Conservation (phyloP, 768 basidiomycete species). For the Rhodotorula diobovata region DNA sequence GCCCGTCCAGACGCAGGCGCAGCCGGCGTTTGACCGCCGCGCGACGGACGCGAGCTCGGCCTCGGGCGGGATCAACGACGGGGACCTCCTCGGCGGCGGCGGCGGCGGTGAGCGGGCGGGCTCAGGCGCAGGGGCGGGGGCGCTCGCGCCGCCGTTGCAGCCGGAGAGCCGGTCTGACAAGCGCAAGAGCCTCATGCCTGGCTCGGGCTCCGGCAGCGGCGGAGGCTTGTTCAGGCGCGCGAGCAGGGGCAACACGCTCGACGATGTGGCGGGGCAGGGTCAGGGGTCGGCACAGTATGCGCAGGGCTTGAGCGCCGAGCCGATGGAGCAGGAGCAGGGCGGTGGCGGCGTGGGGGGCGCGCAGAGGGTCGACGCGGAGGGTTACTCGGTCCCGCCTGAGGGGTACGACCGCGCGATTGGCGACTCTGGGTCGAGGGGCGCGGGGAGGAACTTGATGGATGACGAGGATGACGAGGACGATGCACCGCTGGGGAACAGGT, state of each 20-base stretch:
- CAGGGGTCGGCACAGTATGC: neutral
- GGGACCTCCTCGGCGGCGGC: conserved; percentile 22
- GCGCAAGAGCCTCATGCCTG: conserved; percentile 23
- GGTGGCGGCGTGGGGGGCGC: neutral
- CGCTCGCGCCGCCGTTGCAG: conserved; percentile 11
- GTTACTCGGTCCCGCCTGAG: conserved; percentile 50
- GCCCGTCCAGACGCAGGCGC: neutral
- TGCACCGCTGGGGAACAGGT: conserved; percentile 3
- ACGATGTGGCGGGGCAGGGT: neutral
- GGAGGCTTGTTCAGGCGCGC: conserved; percentile 21
- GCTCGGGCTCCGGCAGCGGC: neutral
- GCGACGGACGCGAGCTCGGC: neutral
- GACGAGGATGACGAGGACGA: conserved; percentile 43
- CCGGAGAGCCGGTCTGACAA: neutral
- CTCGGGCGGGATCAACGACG: neutral
- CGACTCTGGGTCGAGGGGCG: conserved; percentile 3
- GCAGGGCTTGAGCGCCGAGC: neutral
- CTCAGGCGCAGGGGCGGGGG: neutral
- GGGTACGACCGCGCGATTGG: conserved; percentile 50
- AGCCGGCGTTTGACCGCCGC: conserved; percentile 3
- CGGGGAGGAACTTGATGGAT: conserved; percentile 35
- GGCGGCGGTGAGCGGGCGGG: too few species aligned
- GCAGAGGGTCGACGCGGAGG: conserved; percentile 47
- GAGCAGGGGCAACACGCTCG: neutral
- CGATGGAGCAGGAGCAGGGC: neutral